Conservation (phyloP, 1,139 yeast genomes). For the Nakaseomyces uthaithaninus region DNA sequence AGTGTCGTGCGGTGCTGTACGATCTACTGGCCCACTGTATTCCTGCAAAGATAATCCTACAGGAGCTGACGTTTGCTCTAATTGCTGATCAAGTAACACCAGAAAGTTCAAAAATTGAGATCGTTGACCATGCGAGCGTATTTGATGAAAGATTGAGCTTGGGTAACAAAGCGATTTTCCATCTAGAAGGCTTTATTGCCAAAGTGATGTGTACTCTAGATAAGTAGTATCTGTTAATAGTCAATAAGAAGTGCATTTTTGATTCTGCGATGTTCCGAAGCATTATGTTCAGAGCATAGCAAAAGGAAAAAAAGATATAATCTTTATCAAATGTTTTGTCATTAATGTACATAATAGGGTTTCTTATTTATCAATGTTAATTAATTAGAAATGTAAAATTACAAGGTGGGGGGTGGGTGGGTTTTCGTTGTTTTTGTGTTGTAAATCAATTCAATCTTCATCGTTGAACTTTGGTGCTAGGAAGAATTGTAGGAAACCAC, state of each 20-base stretch:
- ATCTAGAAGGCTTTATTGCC: slow-evolving; percentile 89
- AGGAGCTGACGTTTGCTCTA: slow-evolving; percentile 54
- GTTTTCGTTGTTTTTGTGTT: neutral
- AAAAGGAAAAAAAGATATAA: neutral
- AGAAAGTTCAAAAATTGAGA: slow-evolving; percentile 34
- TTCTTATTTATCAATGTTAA: neutral
- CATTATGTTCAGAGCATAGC: neutral
- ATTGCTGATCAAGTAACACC: slow-evolving; percentile 28
- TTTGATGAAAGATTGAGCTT: slow-evolving; percentile 84
- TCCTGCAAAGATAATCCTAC: slow-evolving; percentile 73
- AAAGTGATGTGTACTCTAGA: slow-evolving; percentile 51
- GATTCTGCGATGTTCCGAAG: neutral
- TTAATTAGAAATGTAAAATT: slow-evolving; percentile 1
- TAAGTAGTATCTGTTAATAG: slow-evolving; percentile 3
- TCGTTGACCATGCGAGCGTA: slow-evolving; percentile 61
- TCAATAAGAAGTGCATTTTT: neutral
- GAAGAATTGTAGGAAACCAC: slow-evolving; percentile 91
- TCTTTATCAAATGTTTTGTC: neutral
- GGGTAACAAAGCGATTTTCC: slow-evolving; percentile 87
- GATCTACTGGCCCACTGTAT: slow-evolving; percentile 89
- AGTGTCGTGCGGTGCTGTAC: slow-evolving; percentile 66
- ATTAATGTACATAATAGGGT: slow-evolving; percentile 6
- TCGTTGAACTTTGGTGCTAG: slow-evolving; percentile 96
- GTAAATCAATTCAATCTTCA: slow-evolving; percentile 45
- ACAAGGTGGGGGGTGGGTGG: no score